Evolutionary conservation across 164 flowering plant genomes (phyloP), one percentile per base, ranked within the genome.

Genomic region (Macadamia tetraphylla): DNA sequence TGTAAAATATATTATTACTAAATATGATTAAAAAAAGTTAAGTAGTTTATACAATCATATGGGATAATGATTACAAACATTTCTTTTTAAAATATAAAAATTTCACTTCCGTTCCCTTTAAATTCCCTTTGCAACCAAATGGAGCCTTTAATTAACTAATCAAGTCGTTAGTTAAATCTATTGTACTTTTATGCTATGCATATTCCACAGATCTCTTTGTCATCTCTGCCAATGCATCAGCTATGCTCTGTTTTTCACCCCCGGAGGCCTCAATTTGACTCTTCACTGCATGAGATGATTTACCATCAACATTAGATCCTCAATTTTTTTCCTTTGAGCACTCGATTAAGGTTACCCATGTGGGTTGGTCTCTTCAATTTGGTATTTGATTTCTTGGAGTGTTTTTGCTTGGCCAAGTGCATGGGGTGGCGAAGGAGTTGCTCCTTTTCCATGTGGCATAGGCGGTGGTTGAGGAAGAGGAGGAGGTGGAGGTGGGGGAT

Each of bases 151-250:
- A 23, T 23, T 23, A 23, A 23, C 23, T 23, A 23, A 23, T 23
- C 23, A 23, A 23, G 23, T 23, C 23, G 23, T 23, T 23, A 23
- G 23, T 23, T 23, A 23, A 23, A 23, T 23, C 23, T 23, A 23
- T 23, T 23, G 23, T 23, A 23, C 23, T 23, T 23, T 23, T 23
- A 23, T 23, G 23, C 23, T 23, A 23, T 23, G 23, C 23, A 0
- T 23, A 23, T 23, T 23, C 23, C 23, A 59, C 58, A 51, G 58
- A 91, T 94, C 96, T 86, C 76, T 85, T 86, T 67, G 95, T 86
- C 79, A 92, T 92, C 84, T 92, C 98, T 64, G 92, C 96, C 31
- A 92, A 73, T 35, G 96, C 96, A 81, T 87, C 97, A 64, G 93
- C 91, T 97, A 90, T 88, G 63, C 96, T 85, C 63, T 82, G 88